phyloP scores from a whole-genome alignment of 208 protist genomes.

The Wallacemonas sp. region DNA sequence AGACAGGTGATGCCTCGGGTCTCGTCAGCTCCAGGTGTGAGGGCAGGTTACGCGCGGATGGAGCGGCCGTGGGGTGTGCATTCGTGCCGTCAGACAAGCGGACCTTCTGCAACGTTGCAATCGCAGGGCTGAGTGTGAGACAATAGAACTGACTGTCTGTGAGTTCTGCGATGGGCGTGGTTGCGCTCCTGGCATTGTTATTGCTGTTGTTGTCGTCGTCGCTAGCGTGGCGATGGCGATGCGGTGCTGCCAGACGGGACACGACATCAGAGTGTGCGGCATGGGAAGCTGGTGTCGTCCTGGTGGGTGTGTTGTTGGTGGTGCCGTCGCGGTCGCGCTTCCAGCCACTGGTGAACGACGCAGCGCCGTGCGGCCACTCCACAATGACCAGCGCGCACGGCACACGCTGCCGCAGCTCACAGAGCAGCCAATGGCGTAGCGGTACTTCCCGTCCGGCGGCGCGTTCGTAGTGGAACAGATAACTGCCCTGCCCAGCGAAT shows the following conservation, averaged over 20 bases:
- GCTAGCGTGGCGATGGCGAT: background rate
- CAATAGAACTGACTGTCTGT: constrained; percentile 14
- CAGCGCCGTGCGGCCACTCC: too few relatives aligned
- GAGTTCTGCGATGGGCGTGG: background rate
- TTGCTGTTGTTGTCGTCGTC: background rate
- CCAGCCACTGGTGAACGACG: too few relatives aligned
- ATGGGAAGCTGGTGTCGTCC: too few relatives aligned
- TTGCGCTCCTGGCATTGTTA: background rate
- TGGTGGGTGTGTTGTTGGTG: too few relatives aligned
- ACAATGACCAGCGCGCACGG: constrained; percentile 62
- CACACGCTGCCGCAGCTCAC: constrained; percentile 54
- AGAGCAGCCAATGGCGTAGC: constrained; percentile 53
- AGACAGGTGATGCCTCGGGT: too few relatives aligned
- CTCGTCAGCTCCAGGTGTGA: too few relatives aligned
- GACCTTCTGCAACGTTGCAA: background rate
- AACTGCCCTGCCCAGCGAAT: constrained; percentile 32
- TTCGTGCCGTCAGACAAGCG: constrained; percentile 1
- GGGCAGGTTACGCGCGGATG: too few relatives aligned
- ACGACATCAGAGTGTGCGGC: background rate
- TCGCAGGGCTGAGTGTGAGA: background rate
- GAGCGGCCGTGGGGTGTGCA: background rate
- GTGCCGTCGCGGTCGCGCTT: too few relatives aligned
- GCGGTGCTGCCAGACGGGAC: background rate
- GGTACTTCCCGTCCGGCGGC: constrained; percentile 43
- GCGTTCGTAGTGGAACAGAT: constrained; percentile 58